These are phyloP conservation scores for Botrytis aclada DNA, from an alignment of 2,329 filamentous ascomycete genomes.

Conservation along the genomic window DNA sequence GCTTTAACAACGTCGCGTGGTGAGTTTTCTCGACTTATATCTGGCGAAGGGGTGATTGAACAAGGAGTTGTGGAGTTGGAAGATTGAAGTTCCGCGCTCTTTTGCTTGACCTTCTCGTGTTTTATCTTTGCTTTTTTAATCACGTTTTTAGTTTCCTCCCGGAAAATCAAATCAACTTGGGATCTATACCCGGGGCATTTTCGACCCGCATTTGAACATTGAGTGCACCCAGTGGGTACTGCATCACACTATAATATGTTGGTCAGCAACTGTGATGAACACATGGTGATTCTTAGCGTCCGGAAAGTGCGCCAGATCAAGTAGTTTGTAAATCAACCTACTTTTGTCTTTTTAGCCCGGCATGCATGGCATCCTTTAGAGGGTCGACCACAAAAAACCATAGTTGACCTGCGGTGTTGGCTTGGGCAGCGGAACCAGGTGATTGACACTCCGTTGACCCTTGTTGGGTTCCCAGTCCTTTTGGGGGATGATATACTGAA, in stretches of 20 bases:
- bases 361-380: slow-evolving; percentile 56
- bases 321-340: slow-evolving; percentile 32
- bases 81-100: neutral
- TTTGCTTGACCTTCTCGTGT: slow-evolving; percentile 18
- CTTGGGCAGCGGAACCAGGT: neutral
- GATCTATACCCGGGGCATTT: slow-evolving; percentile 55
- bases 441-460: neutral
- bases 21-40: neutral
- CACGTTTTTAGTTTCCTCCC: slow-evolving; percentile 55
- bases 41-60: neutral
- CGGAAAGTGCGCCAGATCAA: neutral
- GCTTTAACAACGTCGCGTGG: neutral
- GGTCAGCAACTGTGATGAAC: neutral
- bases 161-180: slow-evolving; percentile 55
- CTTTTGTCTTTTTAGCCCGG: slow-evolving; percentile 54
- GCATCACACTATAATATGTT: slow-evolving; percentile 49
- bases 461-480: neutral
- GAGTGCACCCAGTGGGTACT: slow-evolving; percentile 49
- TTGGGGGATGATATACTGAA: neutral
- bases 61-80: neutral
- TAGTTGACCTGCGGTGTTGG: slow-evolving; percentile 30
- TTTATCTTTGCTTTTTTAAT: slow-evolving; percentile 46
- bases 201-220: slow-evolving; percentile 52
- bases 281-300: neutral
- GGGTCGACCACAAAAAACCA: slow-evolving; percentile 58